Evolutionary conservation across 441 rosid genomes (phyloP).

Genomic region (Manihot esculenta): DNA sequence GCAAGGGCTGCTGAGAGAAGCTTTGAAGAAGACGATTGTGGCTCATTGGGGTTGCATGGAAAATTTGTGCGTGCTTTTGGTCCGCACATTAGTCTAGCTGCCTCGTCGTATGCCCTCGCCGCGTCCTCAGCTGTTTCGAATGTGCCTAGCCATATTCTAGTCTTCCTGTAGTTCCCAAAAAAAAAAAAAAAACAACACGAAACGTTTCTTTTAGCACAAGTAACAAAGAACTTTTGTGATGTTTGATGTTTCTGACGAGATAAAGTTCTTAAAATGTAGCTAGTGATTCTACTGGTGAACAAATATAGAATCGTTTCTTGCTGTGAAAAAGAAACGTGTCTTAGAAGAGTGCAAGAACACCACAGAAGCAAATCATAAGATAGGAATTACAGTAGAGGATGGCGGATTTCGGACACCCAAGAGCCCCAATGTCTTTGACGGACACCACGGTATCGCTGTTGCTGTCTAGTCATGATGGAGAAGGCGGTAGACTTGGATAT

Average conservation of each 20-base stretch:
- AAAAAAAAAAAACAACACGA: slow-evolving; percentile 8
- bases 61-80: slow-evolving; percentile 62
- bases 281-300: too few relatives aligned
- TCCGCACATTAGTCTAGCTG: slow-evolving; percentile 71
- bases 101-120: slow-evolving; percentile 71
- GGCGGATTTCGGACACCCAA: slow-evolving; percentile 99
- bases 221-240: not conserved
- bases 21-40: slow-evolving; percentile 60
- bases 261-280: too few relatives aligned
- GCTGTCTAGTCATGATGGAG: slow-evolving; percentile 65
- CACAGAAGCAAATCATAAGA: not conserved
- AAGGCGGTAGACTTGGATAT: slow-evolving; percentile 1
- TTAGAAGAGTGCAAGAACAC: not conserved
- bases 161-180: slow-evolving; percentile 50
- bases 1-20: slow-evolving; percentile 63
- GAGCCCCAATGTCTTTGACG: slow-evolving; percentile 99
- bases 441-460: slow-evolving; percentile 90
- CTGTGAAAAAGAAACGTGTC: not conserved
- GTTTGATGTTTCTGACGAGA: too few relatives aligned
- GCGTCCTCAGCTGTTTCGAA: slow-evolving; percentile 78
- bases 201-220: slow-evolving; percentile 12
- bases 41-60: slow-evolving; percentile 47
- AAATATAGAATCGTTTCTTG: not conserved
- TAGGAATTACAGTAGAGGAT: slow-evolving; percentile 69
- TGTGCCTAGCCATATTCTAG: slow-evolving; percentile 78